Conservation (phyloP, 2,329 filamentous ascomycete genomes). For the Neospermospora avenae region DNA sequence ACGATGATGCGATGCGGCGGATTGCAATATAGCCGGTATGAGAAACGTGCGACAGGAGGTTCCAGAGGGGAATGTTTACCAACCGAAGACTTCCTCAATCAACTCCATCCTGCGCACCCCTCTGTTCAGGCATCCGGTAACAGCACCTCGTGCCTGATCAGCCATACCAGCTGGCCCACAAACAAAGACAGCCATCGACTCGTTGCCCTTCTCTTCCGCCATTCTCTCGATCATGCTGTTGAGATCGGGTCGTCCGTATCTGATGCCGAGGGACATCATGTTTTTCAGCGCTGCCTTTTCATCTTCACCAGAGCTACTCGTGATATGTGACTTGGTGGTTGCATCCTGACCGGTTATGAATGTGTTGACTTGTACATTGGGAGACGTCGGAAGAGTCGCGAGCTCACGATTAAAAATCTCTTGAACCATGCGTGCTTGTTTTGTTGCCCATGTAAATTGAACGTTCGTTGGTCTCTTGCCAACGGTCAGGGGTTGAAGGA, state of each 20-base stretch:
- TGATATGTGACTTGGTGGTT: not conserved
- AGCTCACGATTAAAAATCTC: not conserved
- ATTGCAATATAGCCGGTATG: too few relatives aligned
- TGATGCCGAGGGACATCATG: not conserved
- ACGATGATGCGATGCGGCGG: too few relatives aligned
- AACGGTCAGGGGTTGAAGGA: not conserved
- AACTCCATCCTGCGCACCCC: not conserved
- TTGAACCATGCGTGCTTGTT: not conserved
- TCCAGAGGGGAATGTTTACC: not conserved
- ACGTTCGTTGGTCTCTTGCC: not conserved
- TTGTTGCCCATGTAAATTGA: not conserved
- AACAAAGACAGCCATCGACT: conserved; percentile 41
- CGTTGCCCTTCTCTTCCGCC: conserved; percentile 27
- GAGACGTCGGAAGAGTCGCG: not conserved
- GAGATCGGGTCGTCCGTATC: not conserved
- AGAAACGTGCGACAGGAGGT: too few relatives aligned
- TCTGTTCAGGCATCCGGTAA: conserved; percentile 14
- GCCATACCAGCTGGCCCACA: conserved; percentile 46
- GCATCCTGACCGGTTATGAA: not conserved
- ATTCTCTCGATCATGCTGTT: conserved; percentile 23
- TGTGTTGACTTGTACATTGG: not conserved
- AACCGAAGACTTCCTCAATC: not conserved
- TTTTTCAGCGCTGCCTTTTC: not conserved
- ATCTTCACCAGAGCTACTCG: not conserved
- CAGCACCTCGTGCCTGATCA: conserved; percentile 41